Conservation (phyloP, 164 flowering plant species). For the Nymphaea colorata region DNA sequence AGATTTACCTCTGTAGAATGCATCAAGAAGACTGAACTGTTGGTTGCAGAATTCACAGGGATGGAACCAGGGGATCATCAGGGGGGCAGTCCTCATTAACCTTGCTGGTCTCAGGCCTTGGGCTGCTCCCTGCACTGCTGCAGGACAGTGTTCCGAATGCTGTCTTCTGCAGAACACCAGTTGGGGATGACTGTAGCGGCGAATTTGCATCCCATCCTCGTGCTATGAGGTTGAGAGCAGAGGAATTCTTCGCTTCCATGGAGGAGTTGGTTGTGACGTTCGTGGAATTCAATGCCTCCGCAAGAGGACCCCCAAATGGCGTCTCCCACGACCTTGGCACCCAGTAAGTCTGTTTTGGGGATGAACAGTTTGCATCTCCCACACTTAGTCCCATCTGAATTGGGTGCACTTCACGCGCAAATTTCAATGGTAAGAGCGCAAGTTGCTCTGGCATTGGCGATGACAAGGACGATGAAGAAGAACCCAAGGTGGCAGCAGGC, state of each 20-base stretch:
- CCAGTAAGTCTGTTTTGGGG: conserved; percentile 38
- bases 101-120: conserved; percentile 34
- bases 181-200: conserved; percentile 54
- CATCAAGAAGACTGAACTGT: conserved; percentile 13
- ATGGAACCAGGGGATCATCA: conserved; percentile 25
- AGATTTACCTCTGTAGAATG: conserved; percentile 4
- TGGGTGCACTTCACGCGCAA: conserved; percentile 41
- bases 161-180: conserved; percentile 61
- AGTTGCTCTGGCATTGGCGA: conserved; percentile 41
- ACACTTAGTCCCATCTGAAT: conserved; percentile 53
- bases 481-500: conserved; percentile 42
- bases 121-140: conserved; percentile 83
- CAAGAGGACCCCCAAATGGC: conserved; percentile 84
- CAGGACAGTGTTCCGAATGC: conserved; percentile 59
- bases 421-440: conserved; percentile 40
- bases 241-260: conserved; percentile 16
- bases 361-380: conserved; percentile 24
- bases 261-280: conserved; percentile 16
- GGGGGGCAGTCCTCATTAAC: conserved; percentile 21
- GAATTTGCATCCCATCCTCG: conserved; percentile 55
- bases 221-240: conserved; percentile 48
- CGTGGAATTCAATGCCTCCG: conserved; percentile 56
- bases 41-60: conserved; percentile 23
- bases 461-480: conserved; percentile 34
- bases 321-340: conserved; percentile 55